Base-by-base conservation (phyloP, 257 asterid genomes). In the Parsonsia alboflavescens region DNA sequence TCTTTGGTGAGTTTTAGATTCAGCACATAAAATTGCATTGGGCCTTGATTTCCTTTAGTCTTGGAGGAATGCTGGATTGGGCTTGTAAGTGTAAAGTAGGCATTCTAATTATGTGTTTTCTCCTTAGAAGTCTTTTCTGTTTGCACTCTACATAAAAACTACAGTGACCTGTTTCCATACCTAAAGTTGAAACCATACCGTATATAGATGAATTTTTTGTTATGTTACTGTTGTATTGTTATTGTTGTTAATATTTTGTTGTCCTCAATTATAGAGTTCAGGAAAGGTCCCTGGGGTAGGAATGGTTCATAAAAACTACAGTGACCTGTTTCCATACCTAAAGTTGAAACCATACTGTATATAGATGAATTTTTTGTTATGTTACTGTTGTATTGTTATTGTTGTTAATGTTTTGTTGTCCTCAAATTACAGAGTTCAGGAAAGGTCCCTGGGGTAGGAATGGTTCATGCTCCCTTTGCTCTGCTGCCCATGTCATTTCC, bases 391-490 rank as follows among this genome's bases (percentile, higher is more conserved):
- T 30, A 17, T 71, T 69, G 53, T 54, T 41, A 48, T 30, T 72
- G 49, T 62, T 45, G 26, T 58, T 11, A 16, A 58, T 69, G 28
- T 68, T 66, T 24, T 61, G 71, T 65, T 64, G 77, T 62, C 49
- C 49, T 52, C 44, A 80, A 75, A 71, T 73, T 42, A 81, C 86
- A 95, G 99, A 87, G 80, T 70, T 95, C 99, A 17, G 97, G 97
- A 68, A 87, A 64, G 75, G 84, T 88, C 50, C 97, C 98, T 48
- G 99, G 96, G 64, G 93, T 95, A 70, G 93, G 87, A 70, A 62
- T 94, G 82, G 88, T 90, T 78, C 98, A 94, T 81, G 98, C 99
- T 1, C 99, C 99, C 21, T 67, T 94, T 76, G 85, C 99, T 21
- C 73, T 92, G 78, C 76, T 94, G 75, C 99, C 98, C 11, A 84